phyloP scores from a whole-genome alignment of 2,329 filamentous ascomycete genomes.

The Aspergillus terreus region DNA sequence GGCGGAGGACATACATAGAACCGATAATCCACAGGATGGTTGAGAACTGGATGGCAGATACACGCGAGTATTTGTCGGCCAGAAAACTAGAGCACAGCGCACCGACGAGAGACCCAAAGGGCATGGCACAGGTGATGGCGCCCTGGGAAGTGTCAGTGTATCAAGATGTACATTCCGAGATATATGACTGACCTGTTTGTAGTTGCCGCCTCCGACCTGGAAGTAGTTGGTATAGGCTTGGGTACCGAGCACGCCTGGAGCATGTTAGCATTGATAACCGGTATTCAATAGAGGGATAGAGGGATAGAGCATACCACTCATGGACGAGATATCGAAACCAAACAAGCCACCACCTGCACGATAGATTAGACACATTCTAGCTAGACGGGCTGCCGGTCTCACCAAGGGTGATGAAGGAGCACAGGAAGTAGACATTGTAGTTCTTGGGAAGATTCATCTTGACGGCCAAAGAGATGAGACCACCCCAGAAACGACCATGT shows the following conservation, averaged over 20 bases:
- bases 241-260: slow-evolving; percentile 15
- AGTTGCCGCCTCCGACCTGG: slow-evolving; percentile 14
- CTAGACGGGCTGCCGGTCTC: neutral
- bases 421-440: slow-evolving; percentile 20
- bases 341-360: slow-evolving; percentile 50
- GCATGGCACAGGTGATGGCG: slow-evolving; percentile 36
- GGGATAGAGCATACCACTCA: slow-evolving; percentile 26
- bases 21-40: slow-evolving; percentile 46
- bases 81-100: slow-evolving; percentile 51
- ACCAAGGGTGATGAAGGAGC: slow-evolving; percentile 19
- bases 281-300: too few relatives aligned
- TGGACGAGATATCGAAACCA: slow-evolving; percentile 56
- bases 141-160: slow-evolving; percentile 21
- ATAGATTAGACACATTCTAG: neutral
- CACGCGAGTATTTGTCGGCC: slow-evolving; percentile 50
- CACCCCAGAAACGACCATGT: neutral
- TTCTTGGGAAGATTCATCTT: slow-evolving; percentile 15
- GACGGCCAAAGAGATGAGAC: neutral
- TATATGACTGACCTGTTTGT: slow-evolving; percentile 13
- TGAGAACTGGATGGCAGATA: slow-evolving; percentile 48
- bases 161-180: too few relatives aligned
- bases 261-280: slow-evolving; percentile 23
- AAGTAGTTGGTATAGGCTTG: slow-evolving; percentile 17
- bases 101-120: slow-evolving; percentile 36
- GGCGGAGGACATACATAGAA: slow-evolving; percentile 7